Conservation (phyloP, 208 protist genomes). For the Leishmania lainsoni region DNA sequence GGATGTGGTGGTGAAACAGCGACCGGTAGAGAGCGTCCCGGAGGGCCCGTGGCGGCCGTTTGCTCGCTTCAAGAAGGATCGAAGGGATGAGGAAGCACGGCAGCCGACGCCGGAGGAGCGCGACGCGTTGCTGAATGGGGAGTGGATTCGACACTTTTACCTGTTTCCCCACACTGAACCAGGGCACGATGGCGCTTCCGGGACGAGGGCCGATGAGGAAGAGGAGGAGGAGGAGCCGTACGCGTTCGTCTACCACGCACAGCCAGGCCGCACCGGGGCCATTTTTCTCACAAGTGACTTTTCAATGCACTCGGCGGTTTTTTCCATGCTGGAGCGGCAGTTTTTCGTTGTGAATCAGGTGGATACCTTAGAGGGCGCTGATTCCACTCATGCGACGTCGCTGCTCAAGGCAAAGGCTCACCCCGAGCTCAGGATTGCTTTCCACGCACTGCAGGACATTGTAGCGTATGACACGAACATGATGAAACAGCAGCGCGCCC, state of each 20-base stretch:
- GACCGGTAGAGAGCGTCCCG: conserved; percentile 44
- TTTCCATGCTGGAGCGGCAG: conserved; percentile 79
- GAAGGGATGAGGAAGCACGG: conserved; percentile 25
- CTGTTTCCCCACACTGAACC: conserved; percentile 47
- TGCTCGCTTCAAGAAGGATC: conserved; percentile 54
- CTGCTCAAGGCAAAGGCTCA: conserved; percentile 60
- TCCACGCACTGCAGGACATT: conserved; percentile 70
- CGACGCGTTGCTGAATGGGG: conserved; percentile 64
- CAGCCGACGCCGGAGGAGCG: conserved; percentile 85
- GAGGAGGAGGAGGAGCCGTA: conserved; percentile 53
- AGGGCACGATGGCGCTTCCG: not conserved
- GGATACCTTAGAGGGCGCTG: conserved; percentile 53
- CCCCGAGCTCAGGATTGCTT: conserved; percentile 42
- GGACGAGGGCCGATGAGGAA: conserved; percentile 10
- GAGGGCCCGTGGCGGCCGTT: conserved; percentile 82
- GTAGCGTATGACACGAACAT: conserved; percentile 79
- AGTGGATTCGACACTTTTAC: conserved; percentile 90
- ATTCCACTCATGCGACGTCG: conserved; percentile 48
- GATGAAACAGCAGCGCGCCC: conserved; percentile 82
- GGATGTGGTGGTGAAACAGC: conserved; percentile 26
- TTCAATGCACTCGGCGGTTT: conserved; percentile 81
- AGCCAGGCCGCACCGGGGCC: conserved; percentile 82
- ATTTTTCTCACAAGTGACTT: conserved; percentile 79
- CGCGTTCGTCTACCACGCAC: conserved; percentile 83
- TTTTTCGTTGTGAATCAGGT: conserved; percentile 82